These are phyloP conservation scores for Marasmius oreades DNA, from an alignment of 1,284 basidiomycete genomes.

Conservation along the genomic window DNA sequence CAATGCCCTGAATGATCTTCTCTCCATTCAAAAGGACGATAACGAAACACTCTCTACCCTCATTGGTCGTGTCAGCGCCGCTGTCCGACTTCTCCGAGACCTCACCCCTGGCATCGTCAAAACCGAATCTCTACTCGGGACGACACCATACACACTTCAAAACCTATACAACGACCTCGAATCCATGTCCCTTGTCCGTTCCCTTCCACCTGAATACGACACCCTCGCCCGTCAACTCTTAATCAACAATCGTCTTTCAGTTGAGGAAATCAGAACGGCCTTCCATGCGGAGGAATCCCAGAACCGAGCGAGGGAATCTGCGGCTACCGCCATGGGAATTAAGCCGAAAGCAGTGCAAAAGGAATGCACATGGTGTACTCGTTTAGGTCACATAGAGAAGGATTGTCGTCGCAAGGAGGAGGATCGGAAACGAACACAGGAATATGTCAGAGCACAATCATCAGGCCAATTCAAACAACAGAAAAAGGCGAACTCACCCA, in stretches of 20 bases:
- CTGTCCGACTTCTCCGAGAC: too few species aligned
- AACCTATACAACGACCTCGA: slow-evolving; percentile 20
- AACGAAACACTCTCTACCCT: too few species aligned
- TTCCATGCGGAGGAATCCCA: slow-evolving; percentile 9
- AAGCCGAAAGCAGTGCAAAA: slow-evolving; percentile 18
- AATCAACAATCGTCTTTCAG: too few species aligned
- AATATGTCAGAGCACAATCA: too few species aligned
- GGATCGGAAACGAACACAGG: slow-evolving; percentile 15
- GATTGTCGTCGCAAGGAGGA: slow-evolving; percentile 24
- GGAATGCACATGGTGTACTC: slow-evolving; percentile 34
- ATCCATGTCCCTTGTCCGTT: slow-evolving; percentile 19
- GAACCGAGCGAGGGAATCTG: neutral
- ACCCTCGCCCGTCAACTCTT: too few species aligned
- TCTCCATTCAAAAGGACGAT: too few species aligned
- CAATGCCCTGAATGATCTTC: too few species aligned
- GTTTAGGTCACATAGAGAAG: slow-evolving; percentile 21
- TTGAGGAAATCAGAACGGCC: too few species aligned
- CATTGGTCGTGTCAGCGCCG: too few species aligned
- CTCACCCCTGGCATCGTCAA: neutral
- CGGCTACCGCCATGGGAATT: neutral
- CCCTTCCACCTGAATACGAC: slow-evolving; percentile 20
- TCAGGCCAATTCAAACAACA: too few species aligned
- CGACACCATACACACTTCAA: slow-evolving; percentile 3
- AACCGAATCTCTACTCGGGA: neutral
- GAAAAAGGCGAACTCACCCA: too few species aligned